phyloP scores from a whole-genome alignment of 176 grass and related monocot genomes.

The Miscanthus lutarioriparius region DNA sequence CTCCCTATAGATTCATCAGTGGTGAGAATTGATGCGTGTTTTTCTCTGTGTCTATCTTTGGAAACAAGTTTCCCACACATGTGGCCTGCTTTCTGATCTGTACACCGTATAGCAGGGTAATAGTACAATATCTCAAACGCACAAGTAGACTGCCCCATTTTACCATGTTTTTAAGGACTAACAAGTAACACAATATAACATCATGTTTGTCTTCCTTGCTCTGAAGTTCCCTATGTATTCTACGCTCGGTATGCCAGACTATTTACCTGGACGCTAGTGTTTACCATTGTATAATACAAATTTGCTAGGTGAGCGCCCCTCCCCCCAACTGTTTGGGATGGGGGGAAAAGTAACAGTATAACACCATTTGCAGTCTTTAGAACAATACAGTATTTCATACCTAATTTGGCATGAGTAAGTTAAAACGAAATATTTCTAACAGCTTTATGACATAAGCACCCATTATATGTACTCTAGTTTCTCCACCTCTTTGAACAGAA shows the following conservation, averaged over 20 bases:
- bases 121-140: neutral
- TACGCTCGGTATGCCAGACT: neutral
- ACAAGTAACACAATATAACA: neutral
- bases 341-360: neutral
- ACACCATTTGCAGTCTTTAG: neutral
- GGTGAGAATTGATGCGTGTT: neutral
- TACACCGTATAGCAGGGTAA: neutral
- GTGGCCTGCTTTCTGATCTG: neutral
- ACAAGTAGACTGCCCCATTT: neutral
- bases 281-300: neutral
- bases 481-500: neutral
- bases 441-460: neutral
- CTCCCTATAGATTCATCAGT: too few species aligned
- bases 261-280: neutral
- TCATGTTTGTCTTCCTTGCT: neutral
- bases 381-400: neutral
- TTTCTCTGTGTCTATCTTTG: neutral
- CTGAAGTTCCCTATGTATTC: neutral
- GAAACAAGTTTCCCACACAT: neutral
- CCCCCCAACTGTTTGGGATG: too few species aligned
- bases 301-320: neutral
- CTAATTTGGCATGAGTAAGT: neutral
- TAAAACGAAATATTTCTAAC: neutral
- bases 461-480: constrained; percentile 6
- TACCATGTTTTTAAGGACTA: neutral